Evolutionary conservation across 345 rosid species (phyloP), one percentile per base, ranked within the genome.

Genomic region (Boechera retrofracta): DNA sequence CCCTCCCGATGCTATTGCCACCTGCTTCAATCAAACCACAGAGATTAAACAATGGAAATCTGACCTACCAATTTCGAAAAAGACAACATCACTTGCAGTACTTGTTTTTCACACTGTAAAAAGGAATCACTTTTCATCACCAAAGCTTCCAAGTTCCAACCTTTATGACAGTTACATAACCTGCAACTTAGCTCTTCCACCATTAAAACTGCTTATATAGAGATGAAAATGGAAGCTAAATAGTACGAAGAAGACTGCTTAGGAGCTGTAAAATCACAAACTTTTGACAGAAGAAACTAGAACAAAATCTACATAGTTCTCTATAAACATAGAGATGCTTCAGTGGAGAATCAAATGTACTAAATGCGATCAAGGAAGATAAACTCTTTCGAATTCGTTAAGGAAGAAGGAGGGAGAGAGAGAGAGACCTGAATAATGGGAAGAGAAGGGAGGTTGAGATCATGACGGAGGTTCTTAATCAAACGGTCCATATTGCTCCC

Each of bases 1-100:
- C 51, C 83, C 93, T 49, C 99, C 98, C 0, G 98, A 87, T 39
- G 87, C 83, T 10, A 95, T 75, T 9, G 96, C 98, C 16, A 94
- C 97, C 98, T 92, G 77, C 70, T 57, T 44, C 74, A 49, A 76
- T 11, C 62, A 63, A 74, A 78, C 41, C 28, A 54, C 44, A 35
- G 56, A 31, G 24, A 5, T 35, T 5, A 10, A 57, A 31, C n/a
- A 44, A 45, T n/a, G 8, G 10, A 64, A 64, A 9, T 0, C 35
- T 24, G 15, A 57, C 4, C 48, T 8, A 21, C 36, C 35, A 6
- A 4, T 32, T 62, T 29, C 41, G 9, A 64, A 3, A 39, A 16
- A 10, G 8, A 72, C 16, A 53, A 28, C 7, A 60, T 35, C 11
- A 28, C 32, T 63, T 31, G 31, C 29, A 51, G 1, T 18, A 59